Evolutionary conservation across 257 asterid genomes (phyloP), one percentile per base, ranked within the genome.

Genomic region (Paulownia fortunei): DNA sequence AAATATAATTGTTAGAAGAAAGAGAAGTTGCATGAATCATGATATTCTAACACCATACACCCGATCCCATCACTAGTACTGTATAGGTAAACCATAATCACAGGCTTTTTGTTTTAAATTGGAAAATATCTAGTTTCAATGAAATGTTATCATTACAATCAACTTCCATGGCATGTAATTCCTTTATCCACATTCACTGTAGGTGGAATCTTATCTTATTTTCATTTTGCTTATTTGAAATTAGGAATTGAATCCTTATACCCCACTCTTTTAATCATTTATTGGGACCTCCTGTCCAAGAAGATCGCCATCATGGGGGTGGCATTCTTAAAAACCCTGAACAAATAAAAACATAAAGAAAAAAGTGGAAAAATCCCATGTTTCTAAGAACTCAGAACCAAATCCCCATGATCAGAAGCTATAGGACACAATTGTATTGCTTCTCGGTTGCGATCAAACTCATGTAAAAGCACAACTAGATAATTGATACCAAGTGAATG

Each of bases 361-460:
- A n/a, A 9, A 70, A 6, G 62, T 13, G 5, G 9, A 56, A 49
- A 39, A 21, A 51, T 52, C 42, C 41, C 23, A 26, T 23, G 15
- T 8, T 44, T 58, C 44, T 39, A 32, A 21, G 7, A 56, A 15
- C 47, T 23, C 60, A 70, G 72, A 34, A 65, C 56, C 44, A 65
- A 23, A 55, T 47, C 70, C 58, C 10, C 61, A 60, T 12, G 16
- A 73, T 59, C 7, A 76, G 41, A 76, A 63, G 39, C 78, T 39
- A 74, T 8, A 79, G 51, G 24, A 37, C 72, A 39, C 49, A 76
- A 26, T 27, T 32, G 19, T 24, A 59, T 15, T 41, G 60, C 42
- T 2, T 64, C 37, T 61, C 47, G 37, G 63, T 39, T 39, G 72
- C 15, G 76, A 80, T 83, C 84, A 37, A 76, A 61, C 82, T 41